phyloP scores from a whole-genome alignment of 179 eudicot genomes.

The Monotropa hypopitys region DNA sequence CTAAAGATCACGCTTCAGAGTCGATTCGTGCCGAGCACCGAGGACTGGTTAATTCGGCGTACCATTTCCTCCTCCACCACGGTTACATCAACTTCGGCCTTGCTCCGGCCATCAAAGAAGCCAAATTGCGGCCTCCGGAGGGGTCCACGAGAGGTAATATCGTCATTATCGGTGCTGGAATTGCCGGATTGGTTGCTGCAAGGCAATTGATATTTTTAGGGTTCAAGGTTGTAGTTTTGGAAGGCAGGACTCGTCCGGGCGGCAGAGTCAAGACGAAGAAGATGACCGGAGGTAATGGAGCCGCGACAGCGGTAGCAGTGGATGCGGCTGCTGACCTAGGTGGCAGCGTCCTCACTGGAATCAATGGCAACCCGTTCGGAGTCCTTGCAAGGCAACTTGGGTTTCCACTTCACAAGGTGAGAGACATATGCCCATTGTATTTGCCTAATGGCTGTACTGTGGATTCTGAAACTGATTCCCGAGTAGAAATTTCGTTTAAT shows the following conservation, averaged over 20 bases:
- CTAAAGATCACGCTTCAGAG: slow-evolving; percentile 33
- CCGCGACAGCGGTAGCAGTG: slow-evolving; percentile 37
- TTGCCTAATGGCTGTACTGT: slow-evolving; percentile 69
- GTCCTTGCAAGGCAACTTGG: slow-evolving; percentile 82
- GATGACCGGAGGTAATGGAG: slow-evolving; percentile 29
- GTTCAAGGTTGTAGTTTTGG: slow-evolving; percentile 68
- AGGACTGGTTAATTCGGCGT: slow-evolving; percentile 47
- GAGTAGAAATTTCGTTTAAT: slow-evolving; percentile 65
- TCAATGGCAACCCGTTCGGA: slow-evolving; percentile 87
- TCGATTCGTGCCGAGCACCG: slow-evolving; percentile 38
- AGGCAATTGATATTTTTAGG: slow-evolving; percentile 68
- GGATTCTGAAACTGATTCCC: slow-evolving; percentile 53
- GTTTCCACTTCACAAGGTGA: slow-evolving; percentile 83
- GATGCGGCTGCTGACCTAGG: slow-evolving; percentile 45
- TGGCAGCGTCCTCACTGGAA: slow-evolving; percentile 88
- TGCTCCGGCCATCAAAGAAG: slow-evolving; percentile 33
- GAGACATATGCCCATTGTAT: slow-evolving; percentile 87
- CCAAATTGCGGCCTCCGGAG: slow-evolving; percentile 14
- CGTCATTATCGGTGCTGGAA: slow-evolving; percentile 67
- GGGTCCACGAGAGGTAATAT: slow-evolving; percentile 26
- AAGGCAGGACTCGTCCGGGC: slow-evolving; percentile 69
- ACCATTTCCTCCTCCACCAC: slow-evolving; percentile 47
- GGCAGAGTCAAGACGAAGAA: slow-evolving; percentile 65
- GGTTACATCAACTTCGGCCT: slow-evolving; percentile 88
- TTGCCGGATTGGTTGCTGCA: slow-evolving; percentile 73